phyloP scores from a whole-genome alignment of 345 rosid genomes.

The Draba incana region DNA sequence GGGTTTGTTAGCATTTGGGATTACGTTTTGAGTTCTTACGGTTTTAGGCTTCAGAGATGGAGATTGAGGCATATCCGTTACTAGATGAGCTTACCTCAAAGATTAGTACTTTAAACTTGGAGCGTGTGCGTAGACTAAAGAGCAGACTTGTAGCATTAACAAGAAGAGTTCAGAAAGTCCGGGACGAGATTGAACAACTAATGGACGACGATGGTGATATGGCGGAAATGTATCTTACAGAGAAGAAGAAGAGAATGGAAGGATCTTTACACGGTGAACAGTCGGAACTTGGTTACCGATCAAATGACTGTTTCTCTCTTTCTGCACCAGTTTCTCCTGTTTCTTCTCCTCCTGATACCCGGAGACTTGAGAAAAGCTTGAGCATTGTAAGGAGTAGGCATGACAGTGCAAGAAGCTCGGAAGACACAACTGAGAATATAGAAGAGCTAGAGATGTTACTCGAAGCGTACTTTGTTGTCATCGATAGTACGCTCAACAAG shows the following conservation, averaged over 20 bases:
- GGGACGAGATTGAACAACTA: slow-evolving; percentile 99
- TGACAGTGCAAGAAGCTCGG: slow-evolving; percentile 87
- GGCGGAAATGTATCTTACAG: slow-evolving; percentile 99
- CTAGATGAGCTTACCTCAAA: slow-evolving; percentile 96
- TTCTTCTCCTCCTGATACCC: slow-evolving; percentile 72
- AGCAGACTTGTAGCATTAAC: slow-evolving; percentile 97
- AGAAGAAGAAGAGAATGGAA: slow-evolving; percentile 92
- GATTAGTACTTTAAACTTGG: slow-evolving; percentile 96
- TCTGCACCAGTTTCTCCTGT: slow-evolving; percentile 98
- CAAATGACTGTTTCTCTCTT: slow-evolving; percentile 68
- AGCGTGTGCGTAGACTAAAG: slow-evolving; percentile 91
- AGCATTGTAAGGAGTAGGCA: slow-evolving; percentile 92
- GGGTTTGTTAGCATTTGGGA: not conserved
- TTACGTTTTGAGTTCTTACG: slow-evolving; percentile 14
- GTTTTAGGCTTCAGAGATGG: slow-evolving; percentile 90
- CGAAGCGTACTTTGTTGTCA: slow-evolving; percentile 97
- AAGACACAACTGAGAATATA: slow-evolving; percentile 71
- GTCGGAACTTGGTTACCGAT: slow-evolving; percentile 67
- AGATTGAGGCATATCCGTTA: slow-evolving; percentile 97
- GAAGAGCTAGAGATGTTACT: slow-evolving; percentile 98
- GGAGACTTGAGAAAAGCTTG: slow-evolving; percentile 89
- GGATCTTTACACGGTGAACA: slow-evolving; percentile 77
- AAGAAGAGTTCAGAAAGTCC: slow-evolving; percentile 96
- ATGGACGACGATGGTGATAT: slow-evolving; percentile 99
- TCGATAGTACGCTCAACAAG: slow-evolving; percentile 95